Base-by-base conservation (phyloP, 805 yeast genomes). In the Diddensiella transvaalensis region DNA sequence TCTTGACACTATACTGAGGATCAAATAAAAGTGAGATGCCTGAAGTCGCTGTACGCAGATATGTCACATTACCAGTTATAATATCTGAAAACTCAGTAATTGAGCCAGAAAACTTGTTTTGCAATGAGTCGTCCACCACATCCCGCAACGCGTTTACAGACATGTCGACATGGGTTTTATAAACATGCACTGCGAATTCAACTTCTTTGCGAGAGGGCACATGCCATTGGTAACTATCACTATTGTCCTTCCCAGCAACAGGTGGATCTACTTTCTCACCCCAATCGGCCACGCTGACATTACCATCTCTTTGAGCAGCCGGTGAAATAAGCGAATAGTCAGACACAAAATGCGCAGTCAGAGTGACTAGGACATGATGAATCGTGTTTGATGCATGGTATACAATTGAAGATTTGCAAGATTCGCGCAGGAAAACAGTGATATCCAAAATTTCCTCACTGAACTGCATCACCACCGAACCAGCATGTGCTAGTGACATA, bases 201-300 rank as follows among this genome's bases (percentile, higher is more conserved):
- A 87, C 68, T 41, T 83, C 89, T 1, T 58, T 65, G 1, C 64
- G 65, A 1, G 72, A 60, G 0, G 98, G 97, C 0, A 74, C 62
- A 58, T 82, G 87, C 99, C 99, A 91, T 0, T 73, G 68, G 54
- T 88, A 81, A 0, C 72, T 58, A n/a, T n/a, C n/a, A n/a, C n/a
- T n/a, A n/a, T n/a, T n/a, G n/a, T n/a, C n/a, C n/a, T n/a, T n/a
- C 8, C n/a, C 18, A 29, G 85, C 51, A 0, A 45, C 45, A 8
- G 46, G 40, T 2, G 61, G 54, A 23, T 60, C 59, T 3, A 53
- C 44, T 36, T 54, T 54, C 15, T 46, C 6, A 60, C 72, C 35
- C 80, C 77, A 42, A 78, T 72, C 48, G 78, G 74, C 46, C 80
- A 66, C 40, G 1, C 54, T 44, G 22, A 47, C 50, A 2, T 46